A percentile compares a stretch with the other conserved stretches of the same genome.
phyloP scores from a whole-genome alignment of 257 asterid species.

The Coffea eugenioides region DNA sequence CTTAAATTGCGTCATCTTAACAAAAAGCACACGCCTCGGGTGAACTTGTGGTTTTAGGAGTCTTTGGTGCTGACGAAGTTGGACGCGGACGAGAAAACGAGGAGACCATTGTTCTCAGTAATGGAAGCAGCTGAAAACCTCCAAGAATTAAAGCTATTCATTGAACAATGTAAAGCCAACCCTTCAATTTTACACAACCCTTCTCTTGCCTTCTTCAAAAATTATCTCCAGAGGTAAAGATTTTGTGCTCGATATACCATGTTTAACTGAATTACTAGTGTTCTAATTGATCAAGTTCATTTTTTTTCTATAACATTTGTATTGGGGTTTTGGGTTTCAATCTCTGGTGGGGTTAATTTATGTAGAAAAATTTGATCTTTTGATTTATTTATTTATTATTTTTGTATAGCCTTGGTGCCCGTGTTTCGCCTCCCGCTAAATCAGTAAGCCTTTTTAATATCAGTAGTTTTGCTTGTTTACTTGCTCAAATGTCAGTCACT shows the following conservation, averaged over 20 bases:
- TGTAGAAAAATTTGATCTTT: background rate
- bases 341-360: background rate
- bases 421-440: conserved; percentile 35
- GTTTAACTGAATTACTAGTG: background rate
- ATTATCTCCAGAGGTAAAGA: conserved; percentile 55
- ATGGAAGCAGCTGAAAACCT: conserved; percentile 45
- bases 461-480: background rate
- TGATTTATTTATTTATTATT: too few relatives aligned
- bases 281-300: background rate
- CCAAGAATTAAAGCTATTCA: conserved; percentile 48
- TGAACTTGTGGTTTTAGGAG: background rate
- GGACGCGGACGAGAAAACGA: background rate
- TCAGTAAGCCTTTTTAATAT: conserved; percentile 39
- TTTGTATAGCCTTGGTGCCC: conserved; percentile 56
- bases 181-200: conserved; percentile 49
- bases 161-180: conserved; percentile 40
- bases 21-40: background rate
- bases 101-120: background rate
- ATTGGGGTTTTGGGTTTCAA: conserved; percentile 1
- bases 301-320: background rate
- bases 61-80: background rate
- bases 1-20: background rate
- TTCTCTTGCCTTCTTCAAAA: conserved; percentile 56
- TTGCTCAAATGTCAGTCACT: background rate
- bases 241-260: background rate